Percentiles rank a stretch among this genome's conserved stretches.
Evolutionary conservation across 2,329 filamentous ascomycete genomes (phyloP).

Genomic region (Penicillium sp.): DNA sequence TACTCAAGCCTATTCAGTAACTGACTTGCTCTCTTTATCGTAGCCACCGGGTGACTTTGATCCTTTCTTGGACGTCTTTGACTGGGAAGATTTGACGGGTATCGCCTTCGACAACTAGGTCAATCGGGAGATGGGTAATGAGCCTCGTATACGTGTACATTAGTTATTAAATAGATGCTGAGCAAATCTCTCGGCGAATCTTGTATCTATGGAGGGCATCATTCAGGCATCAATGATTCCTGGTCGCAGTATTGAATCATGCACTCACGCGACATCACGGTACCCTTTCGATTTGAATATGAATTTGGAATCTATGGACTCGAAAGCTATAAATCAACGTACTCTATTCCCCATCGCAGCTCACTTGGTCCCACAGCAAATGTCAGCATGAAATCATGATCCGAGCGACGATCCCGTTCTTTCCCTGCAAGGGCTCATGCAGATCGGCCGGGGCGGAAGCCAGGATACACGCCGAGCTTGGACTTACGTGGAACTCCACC

Average conservation of each 20-base stretch:
- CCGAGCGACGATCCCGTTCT: constrained; percentile 9
- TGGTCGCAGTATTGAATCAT: background rate
- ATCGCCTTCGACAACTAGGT: constrained; percentile 27
- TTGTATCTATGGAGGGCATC: background rate
- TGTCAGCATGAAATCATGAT: constrained; percentile 21
- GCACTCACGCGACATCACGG: background rate
- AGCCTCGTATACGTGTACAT: background rate
- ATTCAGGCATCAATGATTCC: background rate
- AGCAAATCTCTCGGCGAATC: background rate
- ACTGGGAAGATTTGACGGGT: constrained; percentile 37
- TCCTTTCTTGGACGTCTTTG: constrained; percentile 37
- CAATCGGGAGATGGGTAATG: background rate
- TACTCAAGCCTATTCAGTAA: constrained; percentile 7
- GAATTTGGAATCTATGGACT: background rate
- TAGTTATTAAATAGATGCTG: background rate
- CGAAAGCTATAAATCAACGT: background rate
- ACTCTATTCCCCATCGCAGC: background rate
- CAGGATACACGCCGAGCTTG: background rate
- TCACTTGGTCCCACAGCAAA: background rate
- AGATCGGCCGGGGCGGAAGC: background rate
- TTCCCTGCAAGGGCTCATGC: constrained; percentile 16
- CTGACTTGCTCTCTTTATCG: background rate
- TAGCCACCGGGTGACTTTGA: constrained; percentile 34
- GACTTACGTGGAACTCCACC: background rate
- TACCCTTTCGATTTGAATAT: background rate